Base-by-base conservation (phyloP, 2,329 filamentous ascomycete genomes). In the Dendrostoma leiphaemia region DNA sequence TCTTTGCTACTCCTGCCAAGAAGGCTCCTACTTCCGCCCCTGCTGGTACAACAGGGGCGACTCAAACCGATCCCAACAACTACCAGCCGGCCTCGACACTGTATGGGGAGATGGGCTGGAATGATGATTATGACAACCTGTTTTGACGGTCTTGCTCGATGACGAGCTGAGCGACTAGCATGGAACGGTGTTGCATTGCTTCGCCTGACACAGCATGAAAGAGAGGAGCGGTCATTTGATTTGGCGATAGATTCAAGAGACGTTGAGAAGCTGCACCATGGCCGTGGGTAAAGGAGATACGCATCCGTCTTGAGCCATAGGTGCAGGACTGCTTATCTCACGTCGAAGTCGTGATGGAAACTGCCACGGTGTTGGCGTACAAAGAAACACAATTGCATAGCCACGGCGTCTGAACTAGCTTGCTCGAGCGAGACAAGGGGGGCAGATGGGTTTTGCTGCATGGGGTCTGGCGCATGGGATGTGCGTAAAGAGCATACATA, bases 101-200 rank as follows among this genome's bases (percentile, higher is more conserved):
- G 48, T 85, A 80, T 60, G 72, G 81, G 61, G 71, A 70, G 59
- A 65, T 84, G 38, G 81, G 82, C 43, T 85, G 82, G 82, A 79
- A 83, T 62, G 38, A 28, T 19, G 75, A 82, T 56, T 79, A 83
- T 55, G 65, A 73, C 17, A 38, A 24, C 40, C 23, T 51, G 10
- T 51, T 51, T 54, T 64, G 77, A 82, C 64, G 72, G 75, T 64
- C 64, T 74, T 66, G 69, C 57, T 71, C 67, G 68, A 57, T 48
- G 45, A 21, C 32, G 29, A 9, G 21, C 6, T 10, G n/a, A 4
- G 3, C 15, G 10, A 34, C 13, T 40, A 3, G n/a, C 9, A 26
- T 48, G 15, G 17, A 21, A 17, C n/a, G 23, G 23, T 23, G 26
- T 47, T 38, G 23, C 34, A 41, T 54, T 45, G 45, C 13, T 24